Percentiles rank a stretch among this genome's conserved stretches.
These are phyloP conservation scores for Xylariaceae sp. DNA, from an alignment of 2,329 filamentous ascomycete genomes.

Conservation along the genomic window DNA sequence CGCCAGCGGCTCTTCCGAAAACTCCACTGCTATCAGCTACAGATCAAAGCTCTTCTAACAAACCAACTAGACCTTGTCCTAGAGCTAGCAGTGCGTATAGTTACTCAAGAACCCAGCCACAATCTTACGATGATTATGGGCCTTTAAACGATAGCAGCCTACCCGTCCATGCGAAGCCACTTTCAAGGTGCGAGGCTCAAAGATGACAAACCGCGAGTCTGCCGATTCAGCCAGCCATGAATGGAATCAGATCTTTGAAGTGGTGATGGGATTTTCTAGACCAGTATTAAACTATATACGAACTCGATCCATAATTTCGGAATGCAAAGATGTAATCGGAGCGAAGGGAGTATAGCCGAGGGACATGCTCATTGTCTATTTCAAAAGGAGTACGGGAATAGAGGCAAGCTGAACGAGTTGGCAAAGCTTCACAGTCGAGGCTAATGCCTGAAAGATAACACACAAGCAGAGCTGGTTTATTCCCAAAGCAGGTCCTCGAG, in stretches of 20 bases:
- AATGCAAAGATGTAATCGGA: conserved; percentile 30
- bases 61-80: neutral
- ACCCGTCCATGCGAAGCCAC: conserved; percentile 2
- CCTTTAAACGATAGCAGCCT: neutral
- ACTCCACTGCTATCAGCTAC: neutral
- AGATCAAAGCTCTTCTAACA: neutral
- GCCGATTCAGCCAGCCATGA: conserved; percentile 42
- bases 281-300: conserved; percentile 40
- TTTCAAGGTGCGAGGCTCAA: conserved; percentile 37
- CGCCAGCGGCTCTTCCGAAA: conserved; percentile 6
- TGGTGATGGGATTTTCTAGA: conserved; percentile 39
- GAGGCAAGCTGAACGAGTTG: conserved; percentile 38
- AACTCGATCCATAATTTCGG: conserved; percentile 22
- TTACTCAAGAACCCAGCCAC: neutral
- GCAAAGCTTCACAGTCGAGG: conserved; percentile 42
- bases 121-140: neutral
- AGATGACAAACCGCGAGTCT: conserved; percentile 36
- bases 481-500: conserved; percentile 26
- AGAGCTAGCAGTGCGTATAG: neutral
- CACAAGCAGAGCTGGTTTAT: conserved; percentile 9
- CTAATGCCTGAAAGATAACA: conserved; percentile 36
- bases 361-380: conserved; percentile 41
- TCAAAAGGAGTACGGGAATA: conserved; percentile 40
- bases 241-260: conserved; percentile 45
- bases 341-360: conserved; percentile 39